phyloP scores from a whole-genome alignment of 441 rosid species.

The Arabidopsis lyrata region DNA sequence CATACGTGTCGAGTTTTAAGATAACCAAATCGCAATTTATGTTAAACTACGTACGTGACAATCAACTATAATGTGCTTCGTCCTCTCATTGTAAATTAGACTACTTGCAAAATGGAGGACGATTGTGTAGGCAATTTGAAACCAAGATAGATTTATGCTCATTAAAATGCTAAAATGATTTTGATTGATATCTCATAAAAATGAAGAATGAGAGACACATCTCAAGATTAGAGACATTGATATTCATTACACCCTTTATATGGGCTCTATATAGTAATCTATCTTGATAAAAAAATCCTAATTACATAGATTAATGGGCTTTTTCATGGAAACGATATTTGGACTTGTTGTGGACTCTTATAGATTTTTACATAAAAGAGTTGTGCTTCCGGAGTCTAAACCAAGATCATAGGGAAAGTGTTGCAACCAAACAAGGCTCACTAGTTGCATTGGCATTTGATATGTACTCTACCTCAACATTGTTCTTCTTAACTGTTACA shows the following conservation, averaged over 20 bases:
- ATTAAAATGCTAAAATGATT: too few species aligned
- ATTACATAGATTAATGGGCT: too few species aligned
- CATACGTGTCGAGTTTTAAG: background rate
- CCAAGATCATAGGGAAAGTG: background rate
- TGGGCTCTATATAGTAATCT: too few species aligned
- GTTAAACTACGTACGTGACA: background rate
- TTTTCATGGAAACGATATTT: too few species aligned
- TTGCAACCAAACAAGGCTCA: background rate
- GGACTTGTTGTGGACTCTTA: too few species aligned
- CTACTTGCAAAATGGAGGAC: background rate
- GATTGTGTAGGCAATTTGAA: too few species aligned
- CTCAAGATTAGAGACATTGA: too few species aligned
- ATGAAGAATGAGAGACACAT: too few species aligned
- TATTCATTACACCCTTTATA: too few species aligned
- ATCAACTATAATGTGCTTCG: background rate
- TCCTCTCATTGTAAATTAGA: background rate
- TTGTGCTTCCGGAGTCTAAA: background rate
- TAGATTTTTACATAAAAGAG: background rate
- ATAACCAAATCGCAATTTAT: background rate
- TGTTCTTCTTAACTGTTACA: background rate
- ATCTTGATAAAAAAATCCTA: too few species aligned
- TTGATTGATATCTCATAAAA: too few species aligned
- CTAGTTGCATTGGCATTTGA: background rate
- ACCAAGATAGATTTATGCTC: too few species aligned
- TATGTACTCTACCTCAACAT: background rate